A percentile compares a stretch with the other conserved stretches of the same genome.
phyloP scores from a whole-genome alignment of 2,329 filamentous ascomycete genomes.

The Pseudopyrenochaeta lycopersici region DNA sequence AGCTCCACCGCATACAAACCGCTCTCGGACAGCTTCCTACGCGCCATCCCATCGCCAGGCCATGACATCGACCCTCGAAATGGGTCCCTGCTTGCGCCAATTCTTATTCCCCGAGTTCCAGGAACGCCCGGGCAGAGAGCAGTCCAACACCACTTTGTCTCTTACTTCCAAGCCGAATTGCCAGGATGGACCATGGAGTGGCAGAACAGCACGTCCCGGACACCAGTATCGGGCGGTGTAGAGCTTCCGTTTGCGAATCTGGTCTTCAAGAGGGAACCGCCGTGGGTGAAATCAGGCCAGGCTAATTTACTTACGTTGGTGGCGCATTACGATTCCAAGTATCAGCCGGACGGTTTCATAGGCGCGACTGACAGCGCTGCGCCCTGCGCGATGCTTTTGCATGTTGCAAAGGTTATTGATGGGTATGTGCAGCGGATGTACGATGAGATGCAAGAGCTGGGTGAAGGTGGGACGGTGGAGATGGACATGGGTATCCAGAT shows the following conservation, averaged over 20 bases:
- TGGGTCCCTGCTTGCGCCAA: conserved; percentile 82
- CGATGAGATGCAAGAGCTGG: conserved; percentile 69
- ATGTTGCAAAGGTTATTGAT: conserved; percentile 83
- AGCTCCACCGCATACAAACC: conserved; percentile 60
- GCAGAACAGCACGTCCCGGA: conserved; percentile 90
- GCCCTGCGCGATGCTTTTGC: conserved; percentile 92
- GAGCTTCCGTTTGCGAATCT: conserved; percentile 87
- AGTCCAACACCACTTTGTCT: conserved; percentile 81
- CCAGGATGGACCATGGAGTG: conserved; percentile 82
- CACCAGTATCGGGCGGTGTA: conserved; percentile 75
- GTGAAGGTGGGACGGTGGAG: conserved; percentile 67
- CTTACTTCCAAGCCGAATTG: conserved; percentile 79
- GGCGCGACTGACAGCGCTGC: conserved; percentile 94
- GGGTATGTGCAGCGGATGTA: conserved; percentile 82
- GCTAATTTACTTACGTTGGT: conserved; percentile 84
- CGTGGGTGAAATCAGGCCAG: conserved; percentile 77
- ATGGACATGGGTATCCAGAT: conserved; percentile 88
- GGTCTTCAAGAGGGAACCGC: conserved; percentile 86
- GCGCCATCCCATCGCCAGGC: conserved; percentile 74
- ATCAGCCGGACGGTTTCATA: conserved; percentile 83
- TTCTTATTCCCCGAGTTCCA: conserved; percentile 87
- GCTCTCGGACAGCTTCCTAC: conserved; percentile 79
- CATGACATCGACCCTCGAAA: conserved; percentile 79
- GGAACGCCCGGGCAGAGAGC: conserved; percentile 78
- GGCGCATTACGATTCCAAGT: conserved; percentile 92